Evolutionary conservation across 148 eudicot species (phyloP).

Genomic region (Vaccinium myrtillus): DNA sequence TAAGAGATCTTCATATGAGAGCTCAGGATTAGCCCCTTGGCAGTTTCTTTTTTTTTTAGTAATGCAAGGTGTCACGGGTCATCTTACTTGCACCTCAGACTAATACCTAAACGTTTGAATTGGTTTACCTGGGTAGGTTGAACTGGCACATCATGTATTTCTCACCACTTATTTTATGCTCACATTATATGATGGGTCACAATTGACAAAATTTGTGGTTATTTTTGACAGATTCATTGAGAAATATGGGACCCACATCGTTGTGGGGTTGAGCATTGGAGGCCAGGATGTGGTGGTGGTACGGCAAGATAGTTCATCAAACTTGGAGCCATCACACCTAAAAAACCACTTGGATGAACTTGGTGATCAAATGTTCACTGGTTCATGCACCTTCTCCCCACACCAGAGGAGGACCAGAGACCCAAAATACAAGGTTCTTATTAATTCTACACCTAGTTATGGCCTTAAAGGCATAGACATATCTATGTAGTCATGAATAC

Average conservation of each 20-base stretch:
- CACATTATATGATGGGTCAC: background rate
- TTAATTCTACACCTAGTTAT: background rate
- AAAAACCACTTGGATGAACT: constrained; percentile 66
- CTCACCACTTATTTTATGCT: background rate
- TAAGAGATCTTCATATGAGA: too few relatives aligned
- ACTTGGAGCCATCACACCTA: constrained; percentile 56
- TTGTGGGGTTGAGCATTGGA: constrained; percentile 84
- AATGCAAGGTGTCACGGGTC: too few relatives aligned
- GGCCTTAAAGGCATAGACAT: background rate
- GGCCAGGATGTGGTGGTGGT: constrained; percentile 70
- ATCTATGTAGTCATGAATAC: background rate
- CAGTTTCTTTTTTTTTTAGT: too few relatives aligned
- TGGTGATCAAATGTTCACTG: constrained; percentile 73
- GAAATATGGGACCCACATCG: constrained; percentile 80
- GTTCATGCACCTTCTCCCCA: constrained; percentile 55
- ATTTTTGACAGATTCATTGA: constrained; percentile 65
- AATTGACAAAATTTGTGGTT: background rate
- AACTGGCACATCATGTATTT: background rate
- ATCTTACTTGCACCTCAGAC: too few relatives aligned
- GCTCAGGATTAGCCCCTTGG: too few relatives aligned
- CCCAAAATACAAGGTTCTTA: constrained; percentile 46
- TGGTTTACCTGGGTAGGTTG: background rate
- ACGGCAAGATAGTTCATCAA: constrained; percentile 70
- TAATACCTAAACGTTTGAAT: background rate
- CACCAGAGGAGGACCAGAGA: constrained; percentile 33